Conservation (phyloP, 2,329 filamentous ascomycete species). For the Penicillium olsonii region DNA sequence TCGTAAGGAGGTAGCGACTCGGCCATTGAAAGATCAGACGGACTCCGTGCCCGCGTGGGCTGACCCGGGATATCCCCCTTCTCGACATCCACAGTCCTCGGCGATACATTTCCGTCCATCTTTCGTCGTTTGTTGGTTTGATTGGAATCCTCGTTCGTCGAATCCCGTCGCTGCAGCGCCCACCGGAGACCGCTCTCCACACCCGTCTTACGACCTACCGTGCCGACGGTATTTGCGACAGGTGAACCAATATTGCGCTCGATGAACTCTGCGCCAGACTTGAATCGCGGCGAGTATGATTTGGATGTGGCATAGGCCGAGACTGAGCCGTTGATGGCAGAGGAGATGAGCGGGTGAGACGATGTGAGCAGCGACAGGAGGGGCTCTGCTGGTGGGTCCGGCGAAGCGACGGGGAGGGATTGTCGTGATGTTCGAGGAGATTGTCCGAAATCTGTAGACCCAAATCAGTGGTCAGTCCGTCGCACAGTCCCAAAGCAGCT, state of each 20-base stretch:
- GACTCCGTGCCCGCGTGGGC: conserved; percentile 48
- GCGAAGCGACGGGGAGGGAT: conserved; percentile 33
- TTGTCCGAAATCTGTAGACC: conserved; percentile 63
- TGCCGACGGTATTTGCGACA: conserved; percentile 82
- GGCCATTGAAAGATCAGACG: conserved; percentile 66
- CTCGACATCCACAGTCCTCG: conserved; percentile 52
- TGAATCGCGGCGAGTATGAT: conserved; percentile 85
- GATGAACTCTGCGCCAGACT: conserved; percentile 85
- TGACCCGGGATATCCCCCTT: conserved; percentile 30
- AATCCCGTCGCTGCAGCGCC: conserved; percentile 62
- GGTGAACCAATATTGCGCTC: conserved; percentile 82
- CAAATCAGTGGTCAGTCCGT: conserved; percentile 13
- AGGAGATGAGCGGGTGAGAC: conserved; percentile 81
- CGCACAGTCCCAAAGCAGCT: neutral
- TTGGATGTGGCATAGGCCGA: conserved; percentile 86
- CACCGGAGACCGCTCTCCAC: conserved; percentile 84
- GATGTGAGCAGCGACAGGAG: conserved; percentile 84
- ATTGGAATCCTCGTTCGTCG: conserved; percentile 33
- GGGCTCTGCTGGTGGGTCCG: conserved; percentile 65
- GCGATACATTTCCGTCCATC: conserved; percentile 36
- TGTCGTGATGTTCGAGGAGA: conserved; percentile 56
- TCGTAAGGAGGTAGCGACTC: conserved; percentile 85
- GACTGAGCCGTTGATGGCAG: conserved; percentile 79
- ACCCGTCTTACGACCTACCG: conserved; percentile 79
- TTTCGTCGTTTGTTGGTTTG: conserved; percentile 46